Conservation (phyloP, 768 basidiomycete genomes). For the Boletus fagicola region DNA sequence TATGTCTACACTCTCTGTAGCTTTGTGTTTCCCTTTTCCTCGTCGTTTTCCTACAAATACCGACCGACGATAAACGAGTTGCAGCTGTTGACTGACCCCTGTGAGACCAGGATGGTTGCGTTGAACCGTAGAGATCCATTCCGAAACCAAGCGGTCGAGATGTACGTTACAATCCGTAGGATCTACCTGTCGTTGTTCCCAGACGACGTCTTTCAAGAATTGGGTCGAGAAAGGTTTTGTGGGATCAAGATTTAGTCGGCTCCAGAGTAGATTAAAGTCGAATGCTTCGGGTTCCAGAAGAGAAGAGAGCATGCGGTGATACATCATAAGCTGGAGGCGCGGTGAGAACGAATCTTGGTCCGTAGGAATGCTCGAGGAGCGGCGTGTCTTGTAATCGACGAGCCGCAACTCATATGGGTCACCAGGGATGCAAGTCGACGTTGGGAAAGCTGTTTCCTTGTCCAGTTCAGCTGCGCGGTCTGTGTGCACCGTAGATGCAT, state of each 20-base stretch:
- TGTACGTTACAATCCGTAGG: slow-evolving; percentile 21
- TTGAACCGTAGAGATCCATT: slow-evolving; percentile 33
- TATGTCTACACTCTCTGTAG: slow-evolving; percentile 2
- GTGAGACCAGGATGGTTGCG: slow-evolving; percentile 22
- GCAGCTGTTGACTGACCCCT: slow-evolving; percentile 37
- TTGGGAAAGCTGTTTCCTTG: background rate
- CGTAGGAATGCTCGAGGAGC: slow-evolving; percentile 46
- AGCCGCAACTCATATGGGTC: slow-evolving; percentile 40
- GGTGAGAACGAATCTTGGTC: slow-evolving; percentile 58
- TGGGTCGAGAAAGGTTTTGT: slow-evolving; percentile 43
- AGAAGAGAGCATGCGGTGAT: slow-evolving; percentile 59
- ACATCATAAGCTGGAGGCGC: slow-evolving; percentile 75
- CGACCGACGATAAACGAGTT: slow-evolving; percentile 41
- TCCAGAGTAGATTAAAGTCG: slow-evolving; percentile 57
- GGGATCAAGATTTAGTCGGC: slow-evolving; percentile 42
- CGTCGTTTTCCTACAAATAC: background rate
- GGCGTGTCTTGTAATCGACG: slow-evolving; percentile 72
- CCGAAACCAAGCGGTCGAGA: slow-evolving; percentile 32
- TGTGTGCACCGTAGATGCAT: background rate
- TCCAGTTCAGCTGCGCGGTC: background rate
- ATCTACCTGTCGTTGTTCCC: slow-evolving; percentile 20
- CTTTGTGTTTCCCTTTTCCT: slow-evolving; percentile 1
- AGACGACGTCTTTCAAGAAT: slow-evolving; percentile 41
- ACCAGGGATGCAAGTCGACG: background rate
- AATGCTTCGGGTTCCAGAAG: slow-evolving; percentile 46